These are phyloP conservation scores for Backusella psychrophila DNA, from an alignment of 192 early-diverging fungal genomes.

Conservation along the genomic window DNA sequence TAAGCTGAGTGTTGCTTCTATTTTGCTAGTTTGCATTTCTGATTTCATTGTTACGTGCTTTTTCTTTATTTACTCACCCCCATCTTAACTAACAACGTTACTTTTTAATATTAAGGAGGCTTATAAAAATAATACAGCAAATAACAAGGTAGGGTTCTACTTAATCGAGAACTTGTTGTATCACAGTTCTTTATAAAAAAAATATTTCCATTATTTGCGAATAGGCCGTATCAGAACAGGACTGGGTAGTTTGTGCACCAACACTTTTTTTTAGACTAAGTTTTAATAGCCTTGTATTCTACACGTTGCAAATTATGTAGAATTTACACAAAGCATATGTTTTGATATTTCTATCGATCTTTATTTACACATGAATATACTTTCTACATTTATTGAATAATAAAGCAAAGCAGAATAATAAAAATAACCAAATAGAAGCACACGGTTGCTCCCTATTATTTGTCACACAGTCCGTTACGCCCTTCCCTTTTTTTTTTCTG, in stretches of 20 bases:
- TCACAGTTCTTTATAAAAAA: not conserved
- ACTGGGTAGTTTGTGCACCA: not conserved
- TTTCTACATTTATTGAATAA: not conserved
- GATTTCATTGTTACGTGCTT: not conserved
- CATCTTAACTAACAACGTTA: too few species aligned
- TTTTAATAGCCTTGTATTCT: not conserved
- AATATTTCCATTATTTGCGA: not conserved
- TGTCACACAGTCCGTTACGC: not conserved
- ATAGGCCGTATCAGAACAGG: not conserved
- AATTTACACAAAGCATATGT: slow-evolving; percentile 1
- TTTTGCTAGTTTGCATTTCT: not conserved
- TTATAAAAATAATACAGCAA: not conserved
- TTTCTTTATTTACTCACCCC: not conserved
- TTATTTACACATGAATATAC: not conserved
- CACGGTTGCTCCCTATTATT: not conserved
- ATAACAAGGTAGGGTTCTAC: not conserved
- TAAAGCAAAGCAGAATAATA: not conserved
- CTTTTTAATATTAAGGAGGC: not conserved
- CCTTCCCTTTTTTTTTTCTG: not conserved
- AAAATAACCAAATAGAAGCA: not conserved
- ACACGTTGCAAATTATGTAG: not conserved
- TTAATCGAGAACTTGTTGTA: not conserved
- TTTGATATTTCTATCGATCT: not conserved
- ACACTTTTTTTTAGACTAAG: not conserved
- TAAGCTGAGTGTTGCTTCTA: not conserved